Evolutionary conservation across 2,329 filamentous ascomycete species (phyloP).

Genomic region (Paecilomyces fulvus): DNA sequence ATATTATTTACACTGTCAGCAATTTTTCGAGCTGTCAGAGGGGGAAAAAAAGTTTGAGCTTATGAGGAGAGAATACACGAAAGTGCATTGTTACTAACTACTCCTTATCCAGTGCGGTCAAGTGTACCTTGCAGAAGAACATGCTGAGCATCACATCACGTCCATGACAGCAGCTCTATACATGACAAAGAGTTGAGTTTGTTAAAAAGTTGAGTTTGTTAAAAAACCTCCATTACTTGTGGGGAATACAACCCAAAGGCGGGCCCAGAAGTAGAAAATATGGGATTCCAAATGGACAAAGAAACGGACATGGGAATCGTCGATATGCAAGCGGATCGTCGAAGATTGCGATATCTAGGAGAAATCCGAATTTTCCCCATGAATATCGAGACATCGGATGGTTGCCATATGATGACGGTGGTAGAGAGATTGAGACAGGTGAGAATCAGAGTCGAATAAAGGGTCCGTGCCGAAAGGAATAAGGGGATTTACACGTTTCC

Average conservation of each 20-base stretch:
- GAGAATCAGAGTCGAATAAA: neutral
- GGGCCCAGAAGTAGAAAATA: neutral
- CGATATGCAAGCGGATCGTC: neutral
- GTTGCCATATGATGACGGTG: neutral
- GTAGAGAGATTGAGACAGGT: neutral
- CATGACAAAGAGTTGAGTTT: neutral
- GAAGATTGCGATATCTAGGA: neutral
- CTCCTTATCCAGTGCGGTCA: neutral
- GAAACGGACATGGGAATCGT: neutral
- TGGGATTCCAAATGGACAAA: neutral
- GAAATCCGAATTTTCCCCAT: neutral
- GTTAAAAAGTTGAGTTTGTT: neutral
- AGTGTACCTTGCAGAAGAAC: neutral
- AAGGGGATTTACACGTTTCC: neutral
- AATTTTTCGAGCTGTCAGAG: too few species aligned
- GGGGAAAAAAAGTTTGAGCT: neutral
- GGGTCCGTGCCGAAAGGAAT: neutral
- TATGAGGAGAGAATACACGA: neutral
- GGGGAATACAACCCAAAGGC: neutral
- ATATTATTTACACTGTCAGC: too few species aligned
- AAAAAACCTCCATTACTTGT: neutral
- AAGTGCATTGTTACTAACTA: neutral
- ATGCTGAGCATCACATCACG: neutral
- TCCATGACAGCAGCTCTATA: too few species aligned
- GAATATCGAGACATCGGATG: neutral